Base-by-base conservation (phyloP, 441 rosid genomes). In the Erodium texanum region DNA sequence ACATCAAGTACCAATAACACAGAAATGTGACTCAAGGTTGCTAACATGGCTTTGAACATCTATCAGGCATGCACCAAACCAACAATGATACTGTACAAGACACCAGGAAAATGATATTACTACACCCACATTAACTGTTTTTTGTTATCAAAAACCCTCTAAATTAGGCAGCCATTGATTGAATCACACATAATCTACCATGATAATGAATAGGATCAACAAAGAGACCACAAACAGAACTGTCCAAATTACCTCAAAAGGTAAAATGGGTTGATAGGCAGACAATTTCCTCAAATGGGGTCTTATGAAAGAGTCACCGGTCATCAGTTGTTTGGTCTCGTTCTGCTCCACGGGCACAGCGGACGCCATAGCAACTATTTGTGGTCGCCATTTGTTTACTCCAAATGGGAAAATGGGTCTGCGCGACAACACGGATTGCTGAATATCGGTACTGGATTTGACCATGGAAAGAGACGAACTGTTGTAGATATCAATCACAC, bases 221-320 rank as follows among this genome's bases (percentile, higher is more conserved):
- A 54, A 27, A 36, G 34, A 34, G 29, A 10, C 16, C 38, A 18
- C 1, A 27, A 27, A 27, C 29, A 7, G 43, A 6, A 54, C 7
- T 32, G 29, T 2, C 64, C 50, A 38, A 63, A 63, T 23, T 15
- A 90, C 98, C 97, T 92, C 96, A 70, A 90, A 88, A 68, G 96
- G 96, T 73, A 93, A 73, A 75, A 93, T 93, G 66, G 97, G 86
- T 67, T 93, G 94, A 75, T 90, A 90, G 65, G 98, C 85, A 65
- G 94, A 78, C 79, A 93, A 62, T 11, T 82, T 74, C 66, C 82
- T 83, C 89, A 93, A 78, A 82, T 90, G 95, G 41, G 85, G 75
- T 68, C 96, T 90, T 71, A 93, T 84, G 65, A 90, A 93, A 18
- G 90, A 83, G 70, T 86, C 96, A 6, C 94, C 91, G 22, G 82